These are phyloP conservation scores for Oryza brachyantha DNA, from an alignment of 176 grass and related monocot genomes.

Conservation along the genomic window DNA sequence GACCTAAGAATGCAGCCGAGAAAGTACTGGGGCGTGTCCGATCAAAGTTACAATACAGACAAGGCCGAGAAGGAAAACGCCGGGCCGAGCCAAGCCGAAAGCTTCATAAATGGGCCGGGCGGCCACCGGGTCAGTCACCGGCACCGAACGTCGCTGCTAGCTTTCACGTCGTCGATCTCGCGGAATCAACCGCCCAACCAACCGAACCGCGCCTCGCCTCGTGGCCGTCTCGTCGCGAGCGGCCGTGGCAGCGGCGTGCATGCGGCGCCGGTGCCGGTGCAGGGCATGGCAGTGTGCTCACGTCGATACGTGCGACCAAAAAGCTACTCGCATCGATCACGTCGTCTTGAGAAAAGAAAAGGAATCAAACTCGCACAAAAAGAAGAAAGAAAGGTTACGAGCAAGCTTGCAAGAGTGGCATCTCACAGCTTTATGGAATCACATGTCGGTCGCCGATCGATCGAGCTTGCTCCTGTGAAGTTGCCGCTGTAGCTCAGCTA, in stretches of 20 bases:
- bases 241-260: not conserved
- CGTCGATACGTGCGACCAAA: not conserved
- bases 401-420: not conserved
- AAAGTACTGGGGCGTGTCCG: too few relatives aligned
- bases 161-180: not conserved
- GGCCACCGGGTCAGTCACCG: too few relatives aligned
- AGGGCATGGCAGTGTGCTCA: not conserved
- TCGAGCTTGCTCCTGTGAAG: slow-evolving; percentile 18
- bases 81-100: not conserved
- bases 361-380: not conserved
- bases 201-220: not conserved
- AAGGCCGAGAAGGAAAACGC: not conserved
- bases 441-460: not conserved
- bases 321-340: not conserved
- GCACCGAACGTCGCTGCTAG: not conserved
- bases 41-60: not conserved
- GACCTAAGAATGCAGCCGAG: too few relatives aligned
- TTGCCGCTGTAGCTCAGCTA: not conserved
- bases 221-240: not conserved
- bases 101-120: not conserved
- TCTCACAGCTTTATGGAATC: slow-evolving; percentile 9
- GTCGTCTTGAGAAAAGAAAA: not conserved
- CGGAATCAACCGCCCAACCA: not conserved
- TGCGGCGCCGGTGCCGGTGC: not conserved
- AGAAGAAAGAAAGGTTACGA: not conserved